A percentile compares a stretch with the other conserved stretches of the same genome.
These are phyloP conservation scores for Dendrocalamus sinicus DNA, from an alignment of 176 grass and related monocot genomes.

Conservation along the genomic window DNA sequence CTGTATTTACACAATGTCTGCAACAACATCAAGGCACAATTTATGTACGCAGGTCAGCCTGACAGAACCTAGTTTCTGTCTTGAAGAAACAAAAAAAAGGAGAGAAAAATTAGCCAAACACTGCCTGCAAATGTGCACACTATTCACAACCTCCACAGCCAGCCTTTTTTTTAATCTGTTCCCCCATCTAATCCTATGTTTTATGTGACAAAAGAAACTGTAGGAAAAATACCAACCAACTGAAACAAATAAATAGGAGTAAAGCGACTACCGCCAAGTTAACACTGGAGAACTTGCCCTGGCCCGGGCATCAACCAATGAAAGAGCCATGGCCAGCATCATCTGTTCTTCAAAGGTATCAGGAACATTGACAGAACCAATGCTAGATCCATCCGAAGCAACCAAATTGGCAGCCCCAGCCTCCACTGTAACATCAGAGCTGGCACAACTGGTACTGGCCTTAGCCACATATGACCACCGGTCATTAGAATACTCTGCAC, in stretches of 20 bases:
- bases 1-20: constrained; percentile 41
- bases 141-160: constrained; percentile 40
- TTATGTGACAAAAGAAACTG: constrained; percentile 38
- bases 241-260: constrained; percentile 29
- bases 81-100: not conserved
- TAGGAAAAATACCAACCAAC: constrained; percentile 32
- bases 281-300: constrained; percentile 48
- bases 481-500: constrained; percentile 54
- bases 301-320: constrained; percentile 67
- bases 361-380: constrained; percentile 53
- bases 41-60: not conserved
- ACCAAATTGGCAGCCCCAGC: constrained; percentile 28
- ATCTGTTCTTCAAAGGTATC: constrained; percentile 95
- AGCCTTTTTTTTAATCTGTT: not conserved
- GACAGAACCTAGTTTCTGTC: not conserved
- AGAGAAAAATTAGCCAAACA: not conserved
- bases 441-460: constrained; percentile 49
- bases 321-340: constrained; percentile 86
- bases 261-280: constrained; percentile 44
- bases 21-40: not conserved
- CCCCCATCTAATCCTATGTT: constrained; percentile 34
- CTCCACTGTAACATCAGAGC: constrained; percentile 56
- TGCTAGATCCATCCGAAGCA: constrained; percentile 31
- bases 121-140: constrained; percentile 36
- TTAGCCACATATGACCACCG: constrained; percentile 59